phyloP scores from a whole-genome alignment of 805 yeast genomes.

The Hanseniaspora mollemarum region DNA sequence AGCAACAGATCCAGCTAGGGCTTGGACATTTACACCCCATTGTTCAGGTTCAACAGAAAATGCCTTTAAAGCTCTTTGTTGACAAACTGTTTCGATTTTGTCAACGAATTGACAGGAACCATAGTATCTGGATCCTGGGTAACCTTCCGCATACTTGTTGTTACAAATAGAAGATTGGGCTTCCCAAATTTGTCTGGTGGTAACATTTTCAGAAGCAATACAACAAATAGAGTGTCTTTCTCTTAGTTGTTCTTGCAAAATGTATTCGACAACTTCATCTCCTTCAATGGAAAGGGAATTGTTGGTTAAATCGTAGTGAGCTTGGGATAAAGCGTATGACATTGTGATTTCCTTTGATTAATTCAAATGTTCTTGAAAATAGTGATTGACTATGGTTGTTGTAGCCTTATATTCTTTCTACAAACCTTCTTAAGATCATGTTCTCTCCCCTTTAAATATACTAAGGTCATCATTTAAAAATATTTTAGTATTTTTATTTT shows the following conservation, averaged over 20 bases:
- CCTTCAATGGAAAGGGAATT: constrained; percentile 50
- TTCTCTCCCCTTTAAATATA: too few relatives aligned
- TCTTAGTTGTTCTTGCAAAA: constrained; percentile 73
- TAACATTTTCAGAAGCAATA: constrained; percentile 95
- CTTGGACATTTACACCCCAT: constrained; percentile 98
- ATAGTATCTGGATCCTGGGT: constrained; percentile 97
- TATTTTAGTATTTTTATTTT: too few relatives aligned
- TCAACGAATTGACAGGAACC: constrained; percentile 98
- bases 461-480: too few relatives aligned
- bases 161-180: constrained; percentile 96
- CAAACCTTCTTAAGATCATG: too few relatives aligned
- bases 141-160: constrained; percentile 97
- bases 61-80: constrained; percentile 85
- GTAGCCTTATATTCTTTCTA: background rate
- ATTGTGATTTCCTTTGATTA: too few relatives aligned
- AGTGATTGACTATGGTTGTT: background rate
- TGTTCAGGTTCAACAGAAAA: constrained; percentile 64
- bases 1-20: constrained; percentile 95
- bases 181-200: constrained; percentile 91
- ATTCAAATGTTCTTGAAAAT: too few relatives aligned
- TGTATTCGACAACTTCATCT: constrained; percentile 65
- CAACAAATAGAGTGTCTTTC: constrained; percentile 88
- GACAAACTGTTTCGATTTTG: constrained; percentile 84
- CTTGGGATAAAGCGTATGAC: constrained; percentile 42
- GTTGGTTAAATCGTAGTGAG: constrained; percentile 56